Evolutionary conservation across 495 filamentous ascomycete genomes (phyloP).

Genomic region (Hypoxylon lienhwacheense): DNA sequence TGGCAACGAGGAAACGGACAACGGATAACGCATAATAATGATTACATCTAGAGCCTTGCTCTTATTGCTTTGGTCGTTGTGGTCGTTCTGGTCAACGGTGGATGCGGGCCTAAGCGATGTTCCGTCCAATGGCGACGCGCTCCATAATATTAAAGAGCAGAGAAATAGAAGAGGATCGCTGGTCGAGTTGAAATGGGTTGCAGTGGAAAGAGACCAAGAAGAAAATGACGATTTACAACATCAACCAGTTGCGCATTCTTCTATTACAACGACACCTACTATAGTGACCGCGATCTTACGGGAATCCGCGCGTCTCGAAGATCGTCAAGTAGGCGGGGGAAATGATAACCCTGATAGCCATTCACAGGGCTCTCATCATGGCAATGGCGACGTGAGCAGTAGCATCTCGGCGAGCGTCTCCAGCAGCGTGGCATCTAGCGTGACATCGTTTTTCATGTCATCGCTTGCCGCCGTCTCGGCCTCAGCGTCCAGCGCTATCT

Average conservation of each 20-base stretch:
- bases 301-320: not conserved
- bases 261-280: not conserved
- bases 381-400: not conserved
- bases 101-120: not conserved
- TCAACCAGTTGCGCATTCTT: not conserved
- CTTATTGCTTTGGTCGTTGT: slow-evolving; percentile 19
- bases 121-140: not conserved
- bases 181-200: not conserved
- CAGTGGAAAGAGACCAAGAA: not conserved
- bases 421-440: slow-evolving; percentile 12
- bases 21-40: slow-evolving; percentile 23
- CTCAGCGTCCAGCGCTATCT: slow-evolving; percentile 8
- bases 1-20: slow-evolving; percentile 17
- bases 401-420: slow-evolving; percentile 20
- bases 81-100: slow-evolving; percentile 21
- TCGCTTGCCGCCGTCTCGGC: slow-evolving; percentile 8
- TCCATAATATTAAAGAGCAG: not conserved
- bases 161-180: not conserved
- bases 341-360: not conserved
- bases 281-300: not conserved
- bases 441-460: not conserved
- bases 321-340: slow-evolving; percentile 5
- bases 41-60: slow-evolving; percentile 10
- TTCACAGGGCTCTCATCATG: too few relatives aligned
- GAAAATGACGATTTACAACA: not conserved